Evolutionary conservation across 306 rosid species (phyloP).

Genomic region (Trifolium repens): DNA sequence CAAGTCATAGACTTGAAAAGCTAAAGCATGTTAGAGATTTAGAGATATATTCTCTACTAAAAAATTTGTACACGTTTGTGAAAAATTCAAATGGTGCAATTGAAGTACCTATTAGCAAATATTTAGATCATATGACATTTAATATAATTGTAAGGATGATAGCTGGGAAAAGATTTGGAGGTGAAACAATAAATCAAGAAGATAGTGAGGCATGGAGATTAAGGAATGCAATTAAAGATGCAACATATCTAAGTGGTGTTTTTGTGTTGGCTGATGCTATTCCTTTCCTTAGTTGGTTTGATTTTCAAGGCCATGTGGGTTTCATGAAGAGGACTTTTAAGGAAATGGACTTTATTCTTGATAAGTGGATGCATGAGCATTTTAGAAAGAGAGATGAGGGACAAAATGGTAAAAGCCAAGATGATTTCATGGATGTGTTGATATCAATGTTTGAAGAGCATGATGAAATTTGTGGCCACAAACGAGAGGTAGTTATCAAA

Average conservation of each 20-base stretch:
- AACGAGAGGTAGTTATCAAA: conserved; percentile 59
- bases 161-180: conserved; percentile 57
- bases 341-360: conserved; percentile 50
- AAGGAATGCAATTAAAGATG: conserved; percentile 46
- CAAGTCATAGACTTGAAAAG: conserved; percentile 46
- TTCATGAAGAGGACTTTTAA: conserved; percentile 58
- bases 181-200: background rate
- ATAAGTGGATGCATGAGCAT: conserved; percentile 59
- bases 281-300: conserved; percentile 52
- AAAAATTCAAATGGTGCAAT: background rate
- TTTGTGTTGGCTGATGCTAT: conserved; percentile 60
- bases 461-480: conserved; percentile 46
- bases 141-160: conserved; percentile 51
- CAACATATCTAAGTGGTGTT: conserved; percentile 58
- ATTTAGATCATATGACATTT: conserved; percentile 61
- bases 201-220: conserved; percentile 49
- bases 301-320: conserved; percentile 53
- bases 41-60: conserved; percentile 49
- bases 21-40: conserved; percentile 49
- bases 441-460: conserved; percentile 43
- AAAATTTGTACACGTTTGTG: conserved; percentile 37
- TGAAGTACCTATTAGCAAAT: conserved; percentile 44
- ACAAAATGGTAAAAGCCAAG: background rate
- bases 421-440: conserved; percentile 60
- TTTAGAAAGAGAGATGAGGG: conserved; percentile 4